Evolutionary conservation across 2,329 filamentous ascomycete species (phyloP), one percentile per base, ranked within the genome.

Genomic region (Colletotrichum simmondsii): DNA sequence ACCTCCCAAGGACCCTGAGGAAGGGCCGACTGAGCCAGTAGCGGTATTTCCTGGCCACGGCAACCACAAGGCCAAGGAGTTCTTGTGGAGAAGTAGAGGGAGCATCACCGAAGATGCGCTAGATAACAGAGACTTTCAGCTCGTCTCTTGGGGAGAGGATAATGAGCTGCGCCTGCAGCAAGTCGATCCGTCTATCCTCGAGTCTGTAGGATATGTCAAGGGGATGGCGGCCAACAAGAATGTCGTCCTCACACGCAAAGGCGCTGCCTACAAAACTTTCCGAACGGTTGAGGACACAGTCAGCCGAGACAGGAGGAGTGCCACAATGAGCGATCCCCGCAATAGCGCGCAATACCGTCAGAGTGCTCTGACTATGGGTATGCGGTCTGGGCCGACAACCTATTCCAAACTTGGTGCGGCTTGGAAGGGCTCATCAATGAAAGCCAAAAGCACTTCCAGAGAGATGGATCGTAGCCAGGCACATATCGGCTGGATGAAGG

Each of bases 91-190:
- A 80, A 90, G 91, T 60, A 91, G 95, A 68, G 95, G 95, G 49
- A 83, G 83, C 19, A 87, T 92, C 24, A 88, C 89, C 22, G 88
- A 90, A 19, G 90, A 94, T 66, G 88, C 89, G n/a, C 83, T 93
- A 58, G 95, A 98, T 77, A 87, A 95, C 74, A 91, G 96, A 77
- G 95, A 98, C 65, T 98, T 98, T 75, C 95, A 98, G 81, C 87
- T 98, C 22, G 94, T 98, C 0, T 95, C 95, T 0, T 98, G 95
- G 95, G 95, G 95, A 30, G 92, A 94, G 61, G 96, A 98, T 80
- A 93, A 93, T 76, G 90, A 95, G 78, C 86, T 98, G 35, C 92
- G 93, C 61, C 86, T 98, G 32, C 94, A 97, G 79, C 92, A 91
- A 60, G 89, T 95, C 24, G 89, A 94, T 53, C 84, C 90, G 1